Evolutionary conservation across 768 basidiomycete species (phyloP).

Genomic region (Tulasnella sp.): DNA sequence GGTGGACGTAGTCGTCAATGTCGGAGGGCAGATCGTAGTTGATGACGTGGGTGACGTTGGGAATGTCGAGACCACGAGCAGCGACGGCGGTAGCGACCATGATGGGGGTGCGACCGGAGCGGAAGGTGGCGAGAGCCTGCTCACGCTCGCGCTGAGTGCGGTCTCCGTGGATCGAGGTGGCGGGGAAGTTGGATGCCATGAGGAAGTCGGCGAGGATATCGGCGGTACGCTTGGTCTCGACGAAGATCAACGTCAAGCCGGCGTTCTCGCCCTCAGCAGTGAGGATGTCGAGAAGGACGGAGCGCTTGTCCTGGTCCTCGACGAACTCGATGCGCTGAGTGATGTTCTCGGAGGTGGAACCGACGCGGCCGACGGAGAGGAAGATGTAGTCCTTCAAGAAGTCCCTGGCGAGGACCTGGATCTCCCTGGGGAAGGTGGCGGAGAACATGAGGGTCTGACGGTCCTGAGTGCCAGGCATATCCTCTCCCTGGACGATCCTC

Average conservation of each 20-base stretch:
- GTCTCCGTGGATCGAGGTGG: slow-evolving; percentile 98
- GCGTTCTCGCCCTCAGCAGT: slow-evolving; percentile 60
- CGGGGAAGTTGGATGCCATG: slow-evolving; percentile 71
- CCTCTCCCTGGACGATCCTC: slow-evolving; percentile 94
- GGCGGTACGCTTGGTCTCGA: slow-evolving; percentile 99
- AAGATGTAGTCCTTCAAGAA: slow-evolving; percentile 99
- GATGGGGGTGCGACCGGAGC: slow-evolving; percentile 89
- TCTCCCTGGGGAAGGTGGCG: slow-evolving; percentile 98
- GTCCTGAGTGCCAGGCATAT: slow-evolving; percentile 90
- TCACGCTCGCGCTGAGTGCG: slow-evolving; percentile 98
- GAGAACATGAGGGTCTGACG: slow-evolving; percentile 99
- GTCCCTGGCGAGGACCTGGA: slow-evolving; percentile 92
- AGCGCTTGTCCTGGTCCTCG: slow-evolving; percentile 95
- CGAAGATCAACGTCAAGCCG: slow-evolving; percentile 91
- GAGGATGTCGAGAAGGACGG: slow-evolving; percentile 90
- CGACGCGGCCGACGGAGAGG: slow-evolving; percentile 96
- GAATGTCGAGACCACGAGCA: slow-evolving; percentile 97
- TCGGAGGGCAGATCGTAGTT: slow-evolving; percentile 97
- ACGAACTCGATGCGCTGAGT: slow-evolving; percentile 99
- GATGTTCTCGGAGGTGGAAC: slow-evolving; percentile 98
- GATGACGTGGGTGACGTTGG: slow-evolving; percentile 97
- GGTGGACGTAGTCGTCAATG: slow-evolving; percentile 98
- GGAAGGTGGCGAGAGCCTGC: slow-evolving; percentile 91
- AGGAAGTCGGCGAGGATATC: slow-evolving; percentile 98
- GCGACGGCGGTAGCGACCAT: slow-evolving; percentile 98